Conservation (phyloP, 805 yeast genomes). For the Kuraishia hungarica region DNA sequence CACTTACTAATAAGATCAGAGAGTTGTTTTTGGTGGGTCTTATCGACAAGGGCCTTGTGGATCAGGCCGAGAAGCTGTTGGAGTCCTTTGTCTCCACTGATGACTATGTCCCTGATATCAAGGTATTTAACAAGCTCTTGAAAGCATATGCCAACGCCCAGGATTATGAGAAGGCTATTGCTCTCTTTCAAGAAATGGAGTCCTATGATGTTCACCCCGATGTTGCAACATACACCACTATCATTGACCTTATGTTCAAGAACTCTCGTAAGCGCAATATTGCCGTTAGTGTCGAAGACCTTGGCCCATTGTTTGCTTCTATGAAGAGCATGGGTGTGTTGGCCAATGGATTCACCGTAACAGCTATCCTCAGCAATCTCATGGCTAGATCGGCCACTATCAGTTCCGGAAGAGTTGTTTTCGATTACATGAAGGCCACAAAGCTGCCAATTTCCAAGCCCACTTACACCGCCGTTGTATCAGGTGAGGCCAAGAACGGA, state of each 20-base stretch:
- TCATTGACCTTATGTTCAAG: slow-evolving; percentile 47
- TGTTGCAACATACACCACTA: slow-evolving; percentile 52
- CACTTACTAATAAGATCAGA: slow-evolving; percentile 29
- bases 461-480: slow-evolving; percentile 37
- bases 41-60: slow-evolving; percentile 27
- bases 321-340: slow-evolving; percentile 29
- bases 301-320: slow-evolving; percentile 20
- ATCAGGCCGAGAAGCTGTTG: slow-evolving; percentile 28
- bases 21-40: slow-evolving; percentile 39
- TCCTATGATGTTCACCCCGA: slow-evolving; percentile 39
- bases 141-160: slow-evolving; percentile 28
- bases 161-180: slow-evolving; percentile 36
- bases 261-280: slow-evolving; percentile 35
- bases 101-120: slow-evolving; percentile 33
- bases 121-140: slow-evolving; percentile 46
- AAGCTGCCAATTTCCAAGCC: slow-evolving; percentile 24
- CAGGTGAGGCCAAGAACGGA: slow-evolving; percentile 36
- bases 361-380: slow-evolving; percentile 47
- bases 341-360: slow-evolving; percentile 35
- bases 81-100: slow-evolving; percentile 21
- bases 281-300: slow-evolving; percentile 23
- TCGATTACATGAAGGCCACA: slow-evolving; percentile 27
- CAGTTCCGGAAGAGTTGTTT: slow-evolving; percentile 42
- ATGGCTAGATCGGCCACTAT: slow-evolving; percentile 36
- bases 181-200: slow-evolving; percentile 37